Evolutionary conservation across 2,329 filamentous ascomycete genomes (phyloP).

Genomic region (Colletotrichum scovillei): DNA sequence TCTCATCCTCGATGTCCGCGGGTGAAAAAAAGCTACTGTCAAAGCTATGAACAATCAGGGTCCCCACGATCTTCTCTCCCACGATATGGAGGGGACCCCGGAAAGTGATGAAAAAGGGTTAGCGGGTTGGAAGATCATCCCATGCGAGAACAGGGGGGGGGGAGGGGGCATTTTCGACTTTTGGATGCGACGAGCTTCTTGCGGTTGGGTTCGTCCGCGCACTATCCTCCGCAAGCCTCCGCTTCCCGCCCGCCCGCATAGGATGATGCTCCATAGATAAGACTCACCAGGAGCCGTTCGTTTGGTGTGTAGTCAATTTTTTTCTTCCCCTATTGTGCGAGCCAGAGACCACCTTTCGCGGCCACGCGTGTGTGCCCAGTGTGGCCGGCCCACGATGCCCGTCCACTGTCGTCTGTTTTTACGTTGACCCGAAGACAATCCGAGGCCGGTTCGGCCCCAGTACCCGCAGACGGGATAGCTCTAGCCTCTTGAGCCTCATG

Average conservation of each 20-base stretch:
- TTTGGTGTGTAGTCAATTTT: not conserved
- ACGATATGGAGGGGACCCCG: conserved; percentile 26
- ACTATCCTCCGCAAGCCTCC: not conserved
- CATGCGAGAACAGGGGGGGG: not conserved
- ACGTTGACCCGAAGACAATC: conserved; percentile 5
- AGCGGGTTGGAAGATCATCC: conserved; percentile 24
- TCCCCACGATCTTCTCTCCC: conserved; percentile 17
- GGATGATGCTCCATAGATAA: conserved; percentile 31
- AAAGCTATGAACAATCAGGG: conserved; percentile 21
- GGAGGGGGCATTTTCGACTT: not conserved
- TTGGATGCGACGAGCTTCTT: conserved; percentile 6
- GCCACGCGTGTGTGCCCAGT: not conserved
- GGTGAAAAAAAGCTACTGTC: not conserved
- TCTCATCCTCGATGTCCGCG: too few relatives aligned
- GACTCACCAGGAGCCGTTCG: not conserved
- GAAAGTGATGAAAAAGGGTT: conserved; percentile 15
- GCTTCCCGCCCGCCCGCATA: conserved; percentile 5
- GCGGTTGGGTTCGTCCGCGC: conserved; percentile 25
- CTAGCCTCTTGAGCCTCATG: conserved; percentile 1
- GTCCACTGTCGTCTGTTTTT: not conserved
- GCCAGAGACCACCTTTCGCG: conserved; percentile 17
- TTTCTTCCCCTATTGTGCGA: not conserved
- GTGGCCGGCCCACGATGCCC: not conserved
- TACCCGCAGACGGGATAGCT: conserved; percentile 15
- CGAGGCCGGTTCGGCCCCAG: conserved; percentile 4